Conservation (phyloP, 2,329 filamentous ascomycete species). For the Exophiala spinifera region DNA sequence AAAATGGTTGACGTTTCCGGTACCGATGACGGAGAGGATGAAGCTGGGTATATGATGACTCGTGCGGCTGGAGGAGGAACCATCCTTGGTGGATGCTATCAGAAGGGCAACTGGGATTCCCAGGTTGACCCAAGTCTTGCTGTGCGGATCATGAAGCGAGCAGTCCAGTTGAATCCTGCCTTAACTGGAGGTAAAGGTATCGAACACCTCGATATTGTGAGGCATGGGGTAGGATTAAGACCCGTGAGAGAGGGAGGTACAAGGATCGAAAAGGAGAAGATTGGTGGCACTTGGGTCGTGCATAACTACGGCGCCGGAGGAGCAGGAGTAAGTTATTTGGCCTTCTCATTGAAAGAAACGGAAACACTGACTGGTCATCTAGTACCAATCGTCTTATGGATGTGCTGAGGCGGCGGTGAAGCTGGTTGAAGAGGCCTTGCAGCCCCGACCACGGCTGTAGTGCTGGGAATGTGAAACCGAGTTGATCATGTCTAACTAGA, state of each 20-base stretch:
- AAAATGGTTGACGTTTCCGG: constrained; percentile 69
- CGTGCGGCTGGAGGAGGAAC: constrained; percentile 74
- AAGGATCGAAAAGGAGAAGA: no score
- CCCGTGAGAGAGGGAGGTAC: no score
- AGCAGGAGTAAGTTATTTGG: constrained; percentile 52
- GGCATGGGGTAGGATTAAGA: constrained; percentile 74
- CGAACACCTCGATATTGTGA: constrained; percentile 68
- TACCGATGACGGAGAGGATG: constrained; percentile 68
- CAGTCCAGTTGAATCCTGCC: constrained; percentile 61
- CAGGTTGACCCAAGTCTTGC: constrained; percentile 77
- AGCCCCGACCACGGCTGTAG: constrained; percentile 22
- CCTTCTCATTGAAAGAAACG: constrained; percentile 17
- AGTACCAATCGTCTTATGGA: constrained; percentile 67
- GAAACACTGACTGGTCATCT: constrained; percentile 47
- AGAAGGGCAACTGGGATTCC: constrained; percentile 74
- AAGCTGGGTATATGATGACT: constrained; percentile 78
- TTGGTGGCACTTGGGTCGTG: no score
- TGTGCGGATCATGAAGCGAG: constrained; percentile 77
- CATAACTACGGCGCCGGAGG: no score
- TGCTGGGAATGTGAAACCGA: no score
- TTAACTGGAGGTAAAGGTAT: constrained; percentile 66
- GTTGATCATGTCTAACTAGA: no score
- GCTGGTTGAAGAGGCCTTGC: constrained; percentile 58
- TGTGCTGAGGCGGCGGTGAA: constrained; percentile 65
- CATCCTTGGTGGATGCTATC: constrained; percentile 80